Evolutionary conservation across 108 stramenopile genomes (phyloP).

Genomic region (Skeletonema marinoi): DNA sequence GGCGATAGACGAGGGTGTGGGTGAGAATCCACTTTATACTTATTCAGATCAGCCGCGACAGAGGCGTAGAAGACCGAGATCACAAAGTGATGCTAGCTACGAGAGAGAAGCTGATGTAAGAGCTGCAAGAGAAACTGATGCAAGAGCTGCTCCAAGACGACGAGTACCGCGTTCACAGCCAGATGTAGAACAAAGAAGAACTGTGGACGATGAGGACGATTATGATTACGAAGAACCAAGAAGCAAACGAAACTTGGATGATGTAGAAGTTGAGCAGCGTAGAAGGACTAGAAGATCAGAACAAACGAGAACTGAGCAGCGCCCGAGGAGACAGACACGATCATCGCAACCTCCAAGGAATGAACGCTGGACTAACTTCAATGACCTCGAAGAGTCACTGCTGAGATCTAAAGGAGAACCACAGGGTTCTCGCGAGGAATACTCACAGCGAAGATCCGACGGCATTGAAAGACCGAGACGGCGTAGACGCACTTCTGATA

Average conservation of each 20-base stretch:
- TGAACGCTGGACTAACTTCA: slow-evolving; percentile 22
- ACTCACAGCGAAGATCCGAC: not conserved
- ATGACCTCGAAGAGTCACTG: slow-evolving; percentile 36
- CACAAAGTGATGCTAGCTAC: slow-evolving; percentile 8
- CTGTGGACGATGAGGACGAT: not conserved
- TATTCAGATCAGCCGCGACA: slow-evolving; percentile 27
- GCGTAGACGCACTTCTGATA: not conserved
- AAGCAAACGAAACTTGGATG: not conserved
- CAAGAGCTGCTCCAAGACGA: slow-evolving; percentile 1
- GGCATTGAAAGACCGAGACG: slow-evolving; percentile 2
- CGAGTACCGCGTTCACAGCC: not conserved
- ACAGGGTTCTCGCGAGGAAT: not conserved
- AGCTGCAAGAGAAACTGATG: not conserved
- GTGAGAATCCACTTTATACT: slow-evolving; percentile 48
- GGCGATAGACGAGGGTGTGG: slow-evolving; percentile 70
- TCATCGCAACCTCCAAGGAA: not conserved
- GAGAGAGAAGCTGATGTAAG: slow-evolving; percentile 1
- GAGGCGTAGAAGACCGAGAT: slow-evolving; percentile 5
- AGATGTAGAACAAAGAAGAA: not conserved
- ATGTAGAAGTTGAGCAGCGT: not conserved
- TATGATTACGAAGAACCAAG: not conserved
- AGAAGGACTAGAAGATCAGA: slow-evolving; percentile 4
- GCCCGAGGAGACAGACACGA: not conserved
- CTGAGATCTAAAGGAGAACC: slow-evolving; percentile 14
- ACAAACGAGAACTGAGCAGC: not conserved